These are phyloP conservation scores for Protea cynaroides DNA, from an alignment of 164 flowering plant genomes.

Conservation along the genomic window DNA sequence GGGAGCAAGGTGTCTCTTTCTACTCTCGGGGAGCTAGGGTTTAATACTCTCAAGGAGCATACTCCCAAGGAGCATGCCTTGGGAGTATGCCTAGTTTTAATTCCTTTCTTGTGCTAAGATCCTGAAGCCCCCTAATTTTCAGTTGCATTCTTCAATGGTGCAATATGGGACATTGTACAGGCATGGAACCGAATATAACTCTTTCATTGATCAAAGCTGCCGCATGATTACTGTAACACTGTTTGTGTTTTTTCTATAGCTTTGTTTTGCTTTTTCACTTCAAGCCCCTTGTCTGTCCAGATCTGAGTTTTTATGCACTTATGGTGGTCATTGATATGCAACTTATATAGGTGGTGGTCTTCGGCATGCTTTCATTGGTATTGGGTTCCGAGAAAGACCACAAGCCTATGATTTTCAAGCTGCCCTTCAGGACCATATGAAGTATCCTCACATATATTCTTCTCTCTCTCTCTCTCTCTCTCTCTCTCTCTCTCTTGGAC, in stretches of 20 bases:
- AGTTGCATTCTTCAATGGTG: no score
- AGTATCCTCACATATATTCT: slow-evolving; percentile 42
- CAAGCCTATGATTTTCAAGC: slow-evolving; percentile 98
- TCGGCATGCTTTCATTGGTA: slow-evolving; percentile 94
- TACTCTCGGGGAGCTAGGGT: no score
- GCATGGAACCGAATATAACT: not conserved
- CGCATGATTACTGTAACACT: not conserved
- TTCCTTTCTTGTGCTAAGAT: no score
- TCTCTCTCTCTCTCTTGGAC: not conserved
- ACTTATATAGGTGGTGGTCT: slow-evolving; percentile 67
- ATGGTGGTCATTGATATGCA: slow-evolving; percentile 4
- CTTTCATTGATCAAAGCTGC: not conserved
- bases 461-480: not conserved
- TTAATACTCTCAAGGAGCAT: no score
- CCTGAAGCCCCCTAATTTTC: no score
- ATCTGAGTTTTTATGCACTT: not conserved
- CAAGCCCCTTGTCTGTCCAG: not conserved
- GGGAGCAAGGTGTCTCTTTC: no score
- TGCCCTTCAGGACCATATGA: slow-evolving; percentile 97
- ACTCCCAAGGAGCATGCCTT: no score
- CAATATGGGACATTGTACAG: no score
- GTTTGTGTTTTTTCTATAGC: not conserved
- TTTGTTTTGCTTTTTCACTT: not conserved
- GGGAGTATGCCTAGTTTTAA: no score
- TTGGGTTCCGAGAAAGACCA: slow-evolving; percentile 94